A percentile compares a stretch with the other conserved stretches of the same genome.
Conservation (phyloP, 257 asterid species). For the Scutellaria minor region DNA sequence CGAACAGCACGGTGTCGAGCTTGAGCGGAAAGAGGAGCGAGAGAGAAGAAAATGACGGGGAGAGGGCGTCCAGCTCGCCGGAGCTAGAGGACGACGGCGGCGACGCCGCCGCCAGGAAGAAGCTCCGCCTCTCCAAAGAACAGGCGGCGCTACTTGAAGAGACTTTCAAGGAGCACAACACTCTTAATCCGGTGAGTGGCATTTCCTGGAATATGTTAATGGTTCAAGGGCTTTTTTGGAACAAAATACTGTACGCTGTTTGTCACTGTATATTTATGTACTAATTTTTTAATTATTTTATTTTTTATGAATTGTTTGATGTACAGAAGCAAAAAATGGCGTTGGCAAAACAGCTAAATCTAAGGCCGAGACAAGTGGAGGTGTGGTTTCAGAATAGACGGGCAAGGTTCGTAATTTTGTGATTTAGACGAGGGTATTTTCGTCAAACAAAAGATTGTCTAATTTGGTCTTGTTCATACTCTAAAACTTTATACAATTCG, state of each 20-base stretch:
- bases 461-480: too few species aligned
- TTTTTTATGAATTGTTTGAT: constrained; percentile 1
- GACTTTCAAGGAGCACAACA: constrained; percentile 86
- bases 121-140: constrained; percentile 89
- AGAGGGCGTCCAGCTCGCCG: constrained; percentile 66
- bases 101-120: constrained; percentile 83
- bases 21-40: constrained; percentile 92
- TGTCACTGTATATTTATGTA: too few species aligned
- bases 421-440: constrained; percentile 36
- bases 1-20: constrained; percentile 93
- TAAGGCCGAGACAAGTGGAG: constrained; percentile 94
- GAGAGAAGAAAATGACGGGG: constrained; percentile 82
- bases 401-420: constrained; percentile 75
- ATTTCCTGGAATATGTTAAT: constrained; percentile 6
- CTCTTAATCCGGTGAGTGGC: constrained; percentile 87
- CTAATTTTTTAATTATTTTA: background rate
- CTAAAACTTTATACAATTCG: too few species aligned
- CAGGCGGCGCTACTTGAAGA: constrained; percentile 94
- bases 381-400: constrained; percentile 99
- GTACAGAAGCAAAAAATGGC: constrained; percentile 92
- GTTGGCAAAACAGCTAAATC: constrained; percentile 77
- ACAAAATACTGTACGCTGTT: background rate
- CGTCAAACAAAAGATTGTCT: constrained; percentile 19
- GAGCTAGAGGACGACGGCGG: constrained; percentile 81
- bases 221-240: constrained; percentile 34